Conservation (phyloP, 2,329 filamentous ascomycete genomes). For the Diaporthe nobilis region DNA sequence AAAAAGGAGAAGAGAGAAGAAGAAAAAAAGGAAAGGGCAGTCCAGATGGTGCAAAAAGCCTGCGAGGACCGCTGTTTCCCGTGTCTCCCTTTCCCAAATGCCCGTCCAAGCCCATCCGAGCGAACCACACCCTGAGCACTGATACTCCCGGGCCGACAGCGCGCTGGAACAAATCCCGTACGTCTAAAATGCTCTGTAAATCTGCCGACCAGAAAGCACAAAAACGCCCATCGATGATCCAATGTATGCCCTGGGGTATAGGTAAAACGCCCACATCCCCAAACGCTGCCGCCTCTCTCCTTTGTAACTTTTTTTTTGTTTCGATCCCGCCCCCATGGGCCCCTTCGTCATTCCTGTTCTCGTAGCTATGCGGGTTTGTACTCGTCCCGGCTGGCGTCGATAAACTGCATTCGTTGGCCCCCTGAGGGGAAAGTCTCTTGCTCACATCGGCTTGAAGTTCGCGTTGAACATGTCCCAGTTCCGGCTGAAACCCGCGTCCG, state of each 20-base stretch:
- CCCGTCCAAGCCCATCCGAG: background rate
- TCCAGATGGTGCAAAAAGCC: background rate
- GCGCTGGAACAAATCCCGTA: constrained; percentile 18
- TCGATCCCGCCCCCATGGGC: background rate
- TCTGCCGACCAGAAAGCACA: constrained; percentile 28
- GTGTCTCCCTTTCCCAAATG: background rate
- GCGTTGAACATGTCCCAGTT: constrained; percentile 63
- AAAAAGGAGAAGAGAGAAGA: background rate
- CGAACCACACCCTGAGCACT: background rate
- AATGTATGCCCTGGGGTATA: constrained; percentile 4
- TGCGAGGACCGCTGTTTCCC: background rate
- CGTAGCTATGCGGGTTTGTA: constrained; percentile 11
- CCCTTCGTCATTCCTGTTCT: constrained; percentile 16
- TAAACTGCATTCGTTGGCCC: background rate
- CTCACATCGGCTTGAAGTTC: constrained; percentile 41
- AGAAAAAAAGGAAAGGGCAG: background rate
- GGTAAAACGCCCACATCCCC: background rate
- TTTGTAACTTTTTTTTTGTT: background rate
- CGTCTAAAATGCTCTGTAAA: constrained; percentile 24
- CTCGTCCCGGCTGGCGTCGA: constrained; percentile 17
- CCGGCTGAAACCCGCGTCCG: constrained; percentile 60
- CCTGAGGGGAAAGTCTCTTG: background rate
- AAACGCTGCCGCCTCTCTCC: background rate
- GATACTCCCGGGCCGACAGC: constrained; percentile 15
- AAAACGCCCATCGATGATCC: constrained; percentile 28